Percentiles rank a stretch among this genome's conserved stretches.
phyloP scores from a whole-genome alignment of 1,139 yeast species.

The Geotrichum histeridarum region DNA sequence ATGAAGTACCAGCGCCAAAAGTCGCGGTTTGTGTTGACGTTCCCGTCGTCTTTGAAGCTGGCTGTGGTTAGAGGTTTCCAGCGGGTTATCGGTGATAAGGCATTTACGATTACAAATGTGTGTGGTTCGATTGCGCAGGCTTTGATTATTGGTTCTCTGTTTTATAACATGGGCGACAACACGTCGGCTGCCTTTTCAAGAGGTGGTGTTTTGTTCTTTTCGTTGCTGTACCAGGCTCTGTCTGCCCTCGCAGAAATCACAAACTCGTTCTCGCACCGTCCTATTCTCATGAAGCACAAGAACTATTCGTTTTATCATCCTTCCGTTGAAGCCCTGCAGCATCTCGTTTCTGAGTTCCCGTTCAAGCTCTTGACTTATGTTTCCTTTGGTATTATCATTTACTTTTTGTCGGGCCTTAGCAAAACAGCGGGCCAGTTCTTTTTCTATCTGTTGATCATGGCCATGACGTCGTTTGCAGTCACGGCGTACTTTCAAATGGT shows the following conservation, averaged over 20 bases:
- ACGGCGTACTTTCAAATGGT: constrained; percentile 55
- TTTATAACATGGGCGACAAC: constrained; percentile 44
- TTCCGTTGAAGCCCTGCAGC: constrained; percentile 43
- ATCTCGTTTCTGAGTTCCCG: constrained; percentile 38
- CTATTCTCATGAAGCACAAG: constrained; percentile 43
- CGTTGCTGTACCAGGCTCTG: constrained; percentile 41
- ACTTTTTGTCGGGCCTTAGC: constrained; percentile 40
- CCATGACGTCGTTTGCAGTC: constrained; percentile 41
- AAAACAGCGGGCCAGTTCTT: constrained; percentile 43
- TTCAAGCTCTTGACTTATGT: constrained; percentile 33
- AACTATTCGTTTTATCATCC: constrained; percentile 45
- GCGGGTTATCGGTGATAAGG: constrained; percentile 50
- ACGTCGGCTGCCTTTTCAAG: constrained; percentile 52
- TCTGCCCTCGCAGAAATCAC: constrained; percentile 43
- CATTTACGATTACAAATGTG: constrained; percentile 47
- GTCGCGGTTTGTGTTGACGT: constrained; percentile 38
- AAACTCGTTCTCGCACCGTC: constrained; percentile 39
- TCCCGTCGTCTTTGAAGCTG: constrained; percentile 34
- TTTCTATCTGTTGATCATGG: constrained; percentile 36
- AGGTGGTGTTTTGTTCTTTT: constrained; percentile 44
- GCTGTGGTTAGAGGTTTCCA: constrained; percentile 48
- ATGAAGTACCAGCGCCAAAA: constrained; percentile 32
- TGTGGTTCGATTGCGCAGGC: constrained; percentile 49
- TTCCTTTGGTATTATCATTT: constrained; percentile 38
- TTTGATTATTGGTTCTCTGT: constrained; percentile 51